phyloP scores from a whole-genome alignment of 345 rosid genomes.

The Eucalyptus paniculata region DNA sequence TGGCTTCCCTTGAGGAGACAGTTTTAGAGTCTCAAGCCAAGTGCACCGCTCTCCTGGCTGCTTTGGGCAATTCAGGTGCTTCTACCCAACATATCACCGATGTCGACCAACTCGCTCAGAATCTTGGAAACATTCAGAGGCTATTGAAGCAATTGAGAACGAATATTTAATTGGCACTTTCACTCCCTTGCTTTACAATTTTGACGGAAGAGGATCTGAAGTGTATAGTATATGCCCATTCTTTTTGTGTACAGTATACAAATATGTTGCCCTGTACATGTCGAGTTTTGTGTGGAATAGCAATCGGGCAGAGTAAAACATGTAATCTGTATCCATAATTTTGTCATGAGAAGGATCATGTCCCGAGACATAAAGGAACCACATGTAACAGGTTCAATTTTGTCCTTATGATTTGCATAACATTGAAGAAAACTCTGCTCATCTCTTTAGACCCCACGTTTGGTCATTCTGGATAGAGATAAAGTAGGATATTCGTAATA shows the following conservation, averaged over 20 bases:
- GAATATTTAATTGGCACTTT: slow-evolving; percentile 24
- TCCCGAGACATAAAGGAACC: neutral
- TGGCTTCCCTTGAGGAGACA: slow-evolving; percentile 66
- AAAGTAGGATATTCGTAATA: neutral
- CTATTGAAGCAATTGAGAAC: slow-evolving; percentile 46
- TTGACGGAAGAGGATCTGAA: neutral
- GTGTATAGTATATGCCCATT: slow-evolving; percentile 5
- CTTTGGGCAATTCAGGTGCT: slow-evolving; percentile 23
- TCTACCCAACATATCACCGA: slow-evolving; percentile 13
- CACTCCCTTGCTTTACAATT: neutral
- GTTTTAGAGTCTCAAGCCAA: slow-evolving; percentile 46
- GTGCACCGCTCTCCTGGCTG: slow-evolving; percentile 39
- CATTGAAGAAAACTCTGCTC: neutral
- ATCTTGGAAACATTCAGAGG: slow-evolving; percentile 54
- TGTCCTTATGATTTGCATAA: neutral
- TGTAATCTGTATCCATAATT: neutral
- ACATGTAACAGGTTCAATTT: neutral
- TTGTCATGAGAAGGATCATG: neutral
- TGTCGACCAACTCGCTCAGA: slow-evolving; percentile 45
- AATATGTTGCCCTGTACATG: neutral
- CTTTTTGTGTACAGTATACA: slow-evolving; percentile 20
- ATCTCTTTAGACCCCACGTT: neutral
- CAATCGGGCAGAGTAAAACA: neutral
- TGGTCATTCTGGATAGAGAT: neutral
- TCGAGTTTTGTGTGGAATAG: neutral